These are phyloP conservation scores for Tylopilus sp. DNA, from an alignment of 1,284 basidiomycete genomes.

Conservation along the genomic window DNA sequence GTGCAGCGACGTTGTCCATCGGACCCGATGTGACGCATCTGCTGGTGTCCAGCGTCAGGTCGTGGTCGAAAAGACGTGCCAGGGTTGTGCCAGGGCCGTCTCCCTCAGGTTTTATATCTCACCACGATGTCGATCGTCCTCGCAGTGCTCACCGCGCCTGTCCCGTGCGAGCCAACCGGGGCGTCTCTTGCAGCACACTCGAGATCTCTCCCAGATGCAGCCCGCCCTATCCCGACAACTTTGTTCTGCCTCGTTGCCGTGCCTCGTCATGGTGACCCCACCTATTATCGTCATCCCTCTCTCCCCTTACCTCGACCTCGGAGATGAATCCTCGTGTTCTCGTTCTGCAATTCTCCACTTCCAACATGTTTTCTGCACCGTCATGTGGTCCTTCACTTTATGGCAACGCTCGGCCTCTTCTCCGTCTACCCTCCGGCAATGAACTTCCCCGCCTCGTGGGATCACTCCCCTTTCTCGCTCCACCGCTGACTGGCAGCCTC, in stretches of 20 bases:
- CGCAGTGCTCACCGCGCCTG: conserved; percentile 15
- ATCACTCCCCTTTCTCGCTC: conserved; percentile 4
- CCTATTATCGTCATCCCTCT: conserved; percentile 24
- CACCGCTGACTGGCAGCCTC: conserved; percentile 12
- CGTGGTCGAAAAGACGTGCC: conserved; percentile 33
- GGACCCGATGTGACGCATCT: conserved; percentile 36
- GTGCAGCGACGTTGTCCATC: conserved; percentile 37
- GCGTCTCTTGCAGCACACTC: conserved; percentile 26
- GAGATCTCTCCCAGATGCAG: conserved; percentile 25
- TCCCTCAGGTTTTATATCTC: conserved; percentile 31
- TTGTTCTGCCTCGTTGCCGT: conserved; percentile 31
- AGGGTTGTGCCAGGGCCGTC: conserved; percentile 26
- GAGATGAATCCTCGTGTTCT: conserved; percentile 36
- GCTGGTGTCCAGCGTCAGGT: conserved; percentile 26
- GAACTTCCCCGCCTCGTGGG: conserved; percentile 12
- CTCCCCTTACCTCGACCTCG: conserved; percentile 28
- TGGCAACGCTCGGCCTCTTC: conserved; percentile 22
- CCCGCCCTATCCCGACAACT: conserved; percentile 25
- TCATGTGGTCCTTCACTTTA: conserved; percentile 16
- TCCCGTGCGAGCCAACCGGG: conserved; percentile 1
- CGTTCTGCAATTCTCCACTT: conserved; percentile 25
- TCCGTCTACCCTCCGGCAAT: conserved; percentile 21
- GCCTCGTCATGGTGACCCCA: conserved; percentile 23
- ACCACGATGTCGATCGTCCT: conserved; percentile 6
- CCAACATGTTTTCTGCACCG: conserved; percentile 29